A percentile compares a stretch with the other conserved stretches of the same genome.
Evolutionary conservation across 1,284 basidiomycete genomes (phyloP).

Genomic region (Cutaneotrichosporon mucoides): DNA sequence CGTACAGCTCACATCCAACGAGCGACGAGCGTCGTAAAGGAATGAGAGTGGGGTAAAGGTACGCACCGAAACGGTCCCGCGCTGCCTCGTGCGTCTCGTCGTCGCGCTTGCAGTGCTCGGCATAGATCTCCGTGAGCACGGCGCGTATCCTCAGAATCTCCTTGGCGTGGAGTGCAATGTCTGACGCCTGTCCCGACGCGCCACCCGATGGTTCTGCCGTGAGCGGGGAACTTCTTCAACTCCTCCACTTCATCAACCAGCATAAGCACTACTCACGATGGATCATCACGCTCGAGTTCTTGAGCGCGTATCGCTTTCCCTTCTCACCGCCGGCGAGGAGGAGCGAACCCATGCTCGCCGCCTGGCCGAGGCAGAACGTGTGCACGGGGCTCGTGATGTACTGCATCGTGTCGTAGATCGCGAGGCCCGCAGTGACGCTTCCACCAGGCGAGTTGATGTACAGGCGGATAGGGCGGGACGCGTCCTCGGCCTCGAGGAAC

Average conservation of each 20-base stretch:
- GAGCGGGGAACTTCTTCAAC: neutral
- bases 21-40: neutral
- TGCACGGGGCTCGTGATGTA: slow-evolving; percentile 90
- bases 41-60: neutral
- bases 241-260: too few species aligned
- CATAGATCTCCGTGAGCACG: slow-evolving; percentile 74
- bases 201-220: slow-evolving; percentile 82
- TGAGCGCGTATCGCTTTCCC: slow-evolving; percentile 81
- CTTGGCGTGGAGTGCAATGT: slow-evolving; percentile 89
- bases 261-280: slow-evolving; percentile 63
- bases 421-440: slow-evolving; percentile 85
- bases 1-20: too few species aligned
- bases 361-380: slow-evolving; percentile 89
- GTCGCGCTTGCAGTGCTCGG: slow-evolving; percentile 57
- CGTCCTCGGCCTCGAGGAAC: slow-evolving; percentile 89
- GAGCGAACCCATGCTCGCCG: slow-evolving; percentile 88
- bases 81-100: slow-evolving; percentile 64
- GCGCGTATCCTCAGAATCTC: slow-evolving; percentile 84
- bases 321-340: slow-evolving; percentile 78
- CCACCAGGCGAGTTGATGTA: slow-evolving; percentile 95
- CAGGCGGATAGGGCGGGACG: slow-evolving; percentile 82
- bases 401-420: slow-evolving; percentile 86
- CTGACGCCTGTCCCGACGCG: slow-evolving; percentile 84
- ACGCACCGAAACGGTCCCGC: slow-evolving; percentile 70
- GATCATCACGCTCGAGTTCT: slow-evolving; percentile 92